Conservation (phyloP, 495 filamentous ascomycete species). For the Xylaria acuta region DNA sequence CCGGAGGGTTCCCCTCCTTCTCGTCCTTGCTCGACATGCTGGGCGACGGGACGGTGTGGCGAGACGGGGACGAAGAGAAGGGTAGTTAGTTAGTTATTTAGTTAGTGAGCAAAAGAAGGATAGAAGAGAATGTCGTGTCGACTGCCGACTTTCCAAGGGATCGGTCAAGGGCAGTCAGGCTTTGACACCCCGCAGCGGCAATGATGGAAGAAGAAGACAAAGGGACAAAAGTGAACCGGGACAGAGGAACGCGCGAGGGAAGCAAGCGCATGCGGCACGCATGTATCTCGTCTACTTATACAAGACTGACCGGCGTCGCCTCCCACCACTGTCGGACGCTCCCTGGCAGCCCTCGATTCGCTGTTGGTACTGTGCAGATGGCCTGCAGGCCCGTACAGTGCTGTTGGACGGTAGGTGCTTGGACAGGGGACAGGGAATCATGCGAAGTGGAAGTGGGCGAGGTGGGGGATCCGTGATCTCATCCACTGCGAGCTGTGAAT, state of each 20-base stretch:
- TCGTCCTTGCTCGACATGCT: conserved; percentile 35
- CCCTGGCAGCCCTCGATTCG: not conserved
- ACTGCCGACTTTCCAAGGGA: conserved; percentile 2
- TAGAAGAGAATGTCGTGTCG: conserved; percentile 4
- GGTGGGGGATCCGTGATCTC: conserved; percentile 22
- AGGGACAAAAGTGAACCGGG: conserved; percentile 13
- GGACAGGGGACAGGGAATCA: not conserved
- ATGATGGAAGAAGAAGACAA: conserved; percentile 10
- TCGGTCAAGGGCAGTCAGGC: not conserved
- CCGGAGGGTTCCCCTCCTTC: conserved; percentile 34
- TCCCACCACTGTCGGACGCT: conserved; percentile 2
- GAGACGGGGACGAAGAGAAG: not conserved
- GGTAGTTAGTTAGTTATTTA: no score
- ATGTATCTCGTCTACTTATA: conserved; percentile 22
- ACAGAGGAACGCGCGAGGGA: conserved; percentile 19
- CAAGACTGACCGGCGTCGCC: not conserved
- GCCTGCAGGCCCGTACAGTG: not conserved
- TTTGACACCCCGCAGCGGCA: conserved; percentile 6
- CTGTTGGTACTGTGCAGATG: conserved; percentile 17
- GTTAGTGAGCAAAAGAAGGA: conserved; percentile 10
- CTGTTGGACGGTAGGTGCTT: no score
- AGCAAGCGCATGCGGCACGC: conserved; percentile 12
- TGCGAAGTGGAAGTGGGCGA: no score
- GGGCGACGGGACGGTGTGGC: conserved; percentile 12
- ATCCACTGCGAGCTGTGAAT: conserved; percentile 4